Evolutionary conservation across 192 early-diverging fungal genomes (phyloP).

Genomic region (Chytriomyces sp.): DNA sequence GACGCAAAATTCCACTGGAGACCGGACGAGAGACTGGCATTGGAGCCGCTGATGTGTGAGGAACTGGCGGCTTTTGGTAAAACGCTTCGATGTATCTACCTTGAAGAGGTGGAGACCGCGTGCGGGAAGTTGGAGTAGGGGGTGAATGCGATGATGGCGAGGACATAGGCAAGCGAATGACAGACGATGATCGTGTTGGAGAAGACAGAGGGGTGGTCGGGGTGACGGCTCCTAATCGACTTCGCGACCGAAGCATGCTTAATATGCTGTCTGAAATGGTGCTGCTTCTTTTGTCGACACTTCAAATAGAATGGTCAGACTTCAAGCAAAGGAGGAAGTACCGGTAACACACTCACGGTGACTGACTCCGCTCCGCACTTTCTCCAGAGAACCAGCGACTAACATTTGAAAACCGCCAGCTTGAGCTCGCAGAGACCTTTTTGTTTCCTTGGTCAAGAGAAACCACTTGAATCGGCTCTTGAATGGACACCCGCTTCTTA

Average conservation of each 20-base stretch:
- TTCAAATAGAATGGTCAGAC: neutral
- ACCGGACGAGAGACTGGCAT: neutral
- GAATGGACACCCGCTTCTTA: slow-evolving; percentile 15
- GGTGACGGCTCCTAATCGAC: neutral
- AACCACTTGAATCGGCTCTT: neutral
- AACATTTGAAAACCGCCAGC: neutral
- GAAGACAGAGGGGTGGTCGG: neutral
- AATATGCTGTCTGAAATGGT: neutral
- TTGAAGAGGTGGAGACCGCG: neutral
- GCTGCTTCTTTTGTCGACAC: neutral
- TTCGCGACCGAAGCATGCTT: neutral
- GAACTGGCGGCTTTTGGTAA: neutral
- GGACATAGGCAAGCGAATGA: neutral
- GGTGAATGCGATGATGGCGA: neutral
- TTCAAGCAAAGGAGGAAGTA: no score
- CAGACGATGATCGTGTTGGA: neutral
- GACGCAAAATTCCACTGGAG: neutral
- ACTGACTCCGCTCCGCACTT: no score
- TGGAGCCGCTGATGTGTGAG: neutral
- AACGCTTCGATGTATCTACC: neutral
- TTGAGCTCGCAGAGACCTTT: neutral
- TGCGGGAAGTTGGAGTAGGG: neutral
- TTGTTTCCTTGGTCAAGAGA: neutral
- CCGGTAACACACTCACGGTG: no score
- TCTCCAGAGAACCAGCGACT: no score